Evolutionary conservation across 2,329 filamentous ascomycete genomes (phyloP).

Genomic region (Periglandula ipomoeae): DNA sequence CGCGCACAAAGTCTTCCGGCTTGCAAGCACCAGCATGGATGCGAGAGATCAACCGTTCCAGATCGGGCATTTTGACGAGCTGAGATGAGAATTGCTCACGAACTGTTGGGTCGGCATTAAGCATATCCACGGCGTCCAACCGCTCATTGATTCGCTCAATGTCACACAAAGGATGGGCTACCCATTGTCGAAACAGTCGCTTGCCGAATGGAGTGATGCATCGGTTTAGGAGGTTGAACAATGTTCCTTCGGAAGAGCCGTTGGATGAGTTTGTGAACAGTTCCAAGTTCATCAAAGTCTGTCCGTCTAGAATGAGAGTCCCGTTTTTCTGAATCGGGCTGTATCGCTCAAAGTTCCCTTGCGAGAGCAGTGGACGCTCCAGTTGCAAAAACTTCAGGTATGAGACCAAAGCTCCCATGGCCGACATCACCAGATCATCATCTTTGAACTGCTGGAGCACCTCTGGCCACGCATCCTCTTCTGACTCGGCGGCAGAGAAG

Average conservation of each 20-base stretch:
- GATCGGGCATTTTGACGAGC: constrained; percentile 82
- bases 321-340: constrained; percentile 86
- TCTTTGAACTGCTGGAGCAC: constrained; percentile 61
- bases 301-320: constrained; percentile 85
- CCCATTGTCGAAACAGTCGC: constrained; percentile 90
- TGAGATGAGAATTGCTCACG: constrained; percentile 84
- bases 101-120: constrained; percentile 73
- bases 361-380: constrained; percentile 75
- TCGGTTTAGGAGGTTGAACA: constrained; percentile 84
- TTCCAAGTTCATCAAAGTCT: constrained; percentile 96
- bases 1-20: constrained; percentile 84
- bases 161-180: constrained; percentile 89
- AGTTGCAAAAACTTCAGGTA: constrained; percentile 84
- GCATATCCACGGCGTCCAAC: constrained; percentile 84
- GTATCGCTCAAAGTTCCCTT: constrained; percentile 86
- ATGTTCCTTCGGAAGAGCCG: constrained; percentile 72
- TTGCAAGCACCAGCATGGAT: constrained; percentile 89
- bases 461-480: constrained; percentile 65
- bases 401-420: constrained; percentile 78
- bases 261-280: constrained; percentile 91
- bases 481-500: constrained; percentile 51
- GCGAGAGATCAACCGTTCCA: constrained; percentile 88
- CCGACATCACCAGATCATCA: constrained; percentile 80
- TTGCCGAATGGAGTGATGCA: constrained; percentile 97
- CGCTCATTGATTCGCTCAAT: constrained; percentile 83